Evolutionary conservation across 1,139 yeast species (phyloP).

Genomic region (Yamadazyma taylorii): DNA sequence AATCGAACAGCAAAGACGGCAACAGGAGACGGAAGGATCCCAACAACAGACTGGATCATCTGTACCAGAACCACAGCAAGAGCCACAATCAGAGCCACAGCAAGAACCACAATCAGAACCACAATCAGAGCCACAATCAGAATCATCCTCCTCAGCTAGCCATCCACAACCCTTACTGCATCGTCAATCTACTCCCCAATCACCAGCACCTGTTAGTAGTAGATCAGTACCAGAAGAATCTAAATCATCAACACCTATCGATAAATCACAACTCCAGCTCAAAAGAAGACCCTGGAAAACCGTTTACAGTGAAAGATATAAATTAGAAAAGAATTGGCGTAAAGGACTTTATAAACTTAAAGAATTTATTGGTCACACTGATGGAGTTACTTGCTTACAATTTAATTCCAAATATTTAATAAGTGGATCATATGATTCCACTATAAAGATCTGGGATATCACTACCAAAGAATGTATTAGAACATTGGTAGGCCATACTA

Average conservation of each 20-base stretch:
- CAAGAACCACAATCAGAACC: not conserved
- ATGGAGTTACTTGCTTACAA: conserved; percentile 84
- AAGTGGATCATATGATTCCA: conserved; percentile 90
- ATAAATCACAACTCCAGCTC: conserved; percentile 11
- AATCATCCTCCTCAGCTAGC: not conserved
- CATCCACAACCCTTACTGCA: too few relatives aligned
- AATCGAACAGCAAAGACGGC: conserved; percentile 21
- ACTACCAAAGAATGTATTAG: conserved; percentile 76
- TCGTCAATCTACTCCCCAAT: too few relatives aligned
- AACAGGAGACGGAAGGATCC: not conserved
- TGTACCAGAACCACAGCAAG: not conserved
- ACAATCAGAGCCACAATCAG: not conserved
- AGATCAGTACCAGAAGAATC: too few relatives aligned
- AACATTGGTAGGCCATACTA: conserved; percentile 77
- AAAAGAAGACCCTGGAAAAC: conserved; percentile 86
- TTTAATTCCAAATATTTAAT: conserved; percentile 73
- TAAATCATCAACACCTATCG: too few relatives aligned
- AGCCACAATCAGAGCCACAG: conserved; percentile 5
- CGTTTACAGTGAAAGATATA: conserved; percentile 86
- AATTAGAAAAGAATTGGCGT: conserved; percentile 93
- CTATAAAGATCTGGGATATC: conserved; percentile 87
- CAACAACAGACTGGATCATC: not conserved
- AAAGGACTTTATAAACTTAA: conserved; percentile 67
- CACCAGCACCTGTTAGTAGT: too few relatives aligned
- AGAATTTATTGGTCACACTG: conserved; percentile 80